Base-by-base conservation (phyloP, 1,284 basidiomycete genomes). In the Malassezia nana region DNA sequence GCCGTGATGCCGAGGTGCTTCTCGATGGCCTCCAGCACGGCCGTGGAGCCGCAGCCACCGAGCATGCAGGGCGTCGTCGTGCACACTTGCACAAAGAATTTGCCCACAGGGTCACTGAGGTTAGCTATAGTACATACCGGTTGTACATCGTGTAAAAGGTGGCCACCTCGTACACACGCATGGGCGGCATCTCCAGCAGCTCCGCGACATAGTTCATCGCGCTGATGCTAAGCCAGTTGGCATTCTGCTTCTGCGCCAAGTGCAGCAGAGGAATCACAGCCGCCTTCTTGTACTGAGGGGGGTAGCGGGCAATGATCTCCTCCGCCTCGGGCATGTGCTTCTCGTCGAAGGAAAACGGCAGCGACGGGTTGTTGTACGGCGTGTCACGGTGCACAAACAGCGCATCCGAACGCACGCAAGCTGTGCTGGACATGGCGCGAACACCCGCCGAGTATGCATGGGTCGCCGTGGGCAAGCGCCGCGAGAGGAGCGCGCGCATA, bases 121-220 rank as follows among this genome's bases (percentile, higher is more conserved):
- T 45, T 9, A 45, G 43, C n/a, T 15, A n/a, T 45, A 24, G 42
- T 13, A 52, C 56, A 20, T 49, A 58, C 52, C 66, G 64, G 63
- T 72, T 69, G 56, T 68, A 96, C 92, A 98, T 96, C 64, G 92
- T 98, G 77, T 98, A 98, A 79, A 98, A 98, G 10, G 90, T 94
- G 12, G 94, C 92, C 47, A 99, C 94, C 78, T 99, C 94, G 76
- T 98, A 99, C 6, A 98, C 94, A 16, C 92, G 84, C 94, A 98
- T 98, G 50, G 89, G 87, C 7, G 87, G 88, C 84, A 99, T 88
- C 71, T 88, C 89, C 50, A 98, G 80, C 32, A 92, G 77, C 40
- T 70, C 63, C 2, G 92, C 92, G 43, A 98, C 85, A 68, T 90
- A 88, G 78, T 98, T 96, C 92, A 99, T 99, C 59, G 92, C 90